Evolutionary conservation across 768 basidiomycete genomes (phyloP).

Genomic region (Rhizopogon vulgaris): DNA sequence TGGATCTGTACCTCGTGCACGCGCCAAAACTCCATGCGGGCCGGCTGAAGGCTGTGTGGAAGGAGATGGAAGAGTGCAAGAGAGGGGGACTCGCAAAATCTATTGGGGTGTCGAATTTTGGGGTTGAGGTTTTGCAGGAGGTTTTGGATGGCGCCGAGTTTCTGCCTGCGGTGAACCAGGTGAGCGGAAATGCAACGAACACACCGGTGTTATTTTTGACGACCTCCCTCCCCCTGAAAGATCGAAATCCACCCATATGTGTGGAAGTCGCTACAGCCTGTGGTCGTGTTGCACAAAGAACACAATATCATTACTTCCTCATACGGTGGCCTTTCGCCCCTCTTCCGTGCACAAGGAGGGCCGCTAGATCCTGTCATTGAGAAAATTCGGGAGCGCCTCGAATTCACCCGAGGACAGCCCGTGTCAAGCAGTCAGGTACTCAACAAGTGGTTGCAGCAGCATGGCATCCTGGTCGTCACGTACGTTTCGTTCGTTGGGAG

Average conservation of each 20-base stretch:
- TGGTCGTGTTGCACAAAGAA: slow-evolving; percentile 15
- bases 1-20: slow-evolving; percentile 73
- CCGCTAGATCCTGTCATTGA: slow-evolving; percentile 26
- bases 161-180: slow-evolving; percentile 70
- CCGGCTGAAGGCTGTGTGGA: slow-evolving; percentile 40
- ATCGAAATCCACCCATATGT: slow-evolving; percentile 66
- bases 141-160: slow-evolving; percentile 45
- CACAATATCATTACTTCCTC: slow-evolving; percentile 22
- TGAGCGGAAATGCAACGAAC: slow-evolving; percentile 12
- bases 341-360: slow-evolving; percentile 22
- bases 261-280: slow-evolving; percentile 21
- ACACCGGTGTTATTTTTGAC: background rate
- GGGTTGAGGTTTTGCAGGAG: slow-evolving; percentile 42
- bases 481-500: too few relatives aligned
- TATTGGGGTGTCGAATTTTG: slow-evolving; percentile 72
- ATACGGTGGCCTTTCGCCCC: slow-evolving; percentile 26
- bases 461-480: background rate
- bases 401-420: slow-evolving; percentile 7
- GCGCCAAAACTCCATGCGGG: slow-evolving; percentile 1
- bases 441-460: slow-evolving; percentile 10
- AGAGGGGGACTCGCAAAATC: slow-evolving; percentile 31
- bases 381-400: slow-evolving; percentile 13
- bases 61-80: slow-evolving; percentile 48
- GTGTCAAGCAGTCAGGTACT: slow-evolving; percentile 13
- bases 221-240: slow-evolving; percentile 22